Evolutionary conservation across 2,329 filamentous ascomycete species (phyloP), one percentile per base, ranked within the genome.

Genomic region (Ramichloridium luteum): DNA sequence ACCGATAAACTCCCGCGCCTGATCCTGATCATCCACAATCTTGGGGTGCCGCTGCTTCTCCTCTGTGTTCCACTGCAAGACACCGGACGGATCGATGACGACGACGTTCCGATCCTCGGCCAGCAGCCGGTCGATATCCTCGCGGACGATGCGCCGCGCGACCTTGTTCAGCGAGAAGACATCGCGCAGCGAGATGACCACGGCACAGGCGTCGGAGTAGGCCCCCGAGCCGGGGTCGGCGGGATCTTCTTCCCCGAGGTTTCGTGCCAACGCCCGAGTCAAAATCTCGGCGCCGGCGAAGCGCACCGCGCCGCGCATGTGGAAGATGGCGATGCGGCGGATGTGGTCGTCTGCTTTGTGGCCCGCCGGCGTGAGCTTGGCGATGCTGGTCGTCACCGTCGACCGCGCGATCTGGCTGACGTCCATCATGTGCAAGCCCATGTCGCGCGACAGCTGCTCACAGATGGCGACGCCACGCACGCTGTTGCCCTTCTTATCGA

Each of bases 361-460:
- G 8, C 37, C 27, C 14, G 35, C 34, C 9, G 32, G 20, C 1
- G 42, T 31, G 2, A 46, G 12, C 2, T 28, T 39, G 15, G 39
- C 40, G 12, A 46, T 39, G 3, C 26, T 31, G 4, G 43, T 44
- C 5, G 35, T 36, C 3, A 44, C 41, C 11, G 41, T 46, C 3
- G 43, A 44, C 23, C 43, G 33, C 12, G 43, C 43, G 22, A 46
- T 40, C 11, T 44, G 43, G 15, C 39, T 43, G 16, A 43, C 37
- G 16, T 46, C 43, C 43, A 46, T 46, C 39, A 46, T 42, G 16
- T 44, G 41, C 2, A 46, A 34, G 10, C 43, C 43, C 43, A 46
- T 44, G 13, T 46, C 43, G 5, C 30, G 37, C n/a, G 43, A 46
- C 3, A 46, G 20, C 13, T 42, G 35, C 29, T 44, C 36, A 25